A percentile compares a stretch with the other conserved stretches of the same genome.
These are phyloP conservation scores for Peniophora sp. DNA, from an alignment of 1,284 basidiomycete genomes.

Conservation along the genomic window DNA sequence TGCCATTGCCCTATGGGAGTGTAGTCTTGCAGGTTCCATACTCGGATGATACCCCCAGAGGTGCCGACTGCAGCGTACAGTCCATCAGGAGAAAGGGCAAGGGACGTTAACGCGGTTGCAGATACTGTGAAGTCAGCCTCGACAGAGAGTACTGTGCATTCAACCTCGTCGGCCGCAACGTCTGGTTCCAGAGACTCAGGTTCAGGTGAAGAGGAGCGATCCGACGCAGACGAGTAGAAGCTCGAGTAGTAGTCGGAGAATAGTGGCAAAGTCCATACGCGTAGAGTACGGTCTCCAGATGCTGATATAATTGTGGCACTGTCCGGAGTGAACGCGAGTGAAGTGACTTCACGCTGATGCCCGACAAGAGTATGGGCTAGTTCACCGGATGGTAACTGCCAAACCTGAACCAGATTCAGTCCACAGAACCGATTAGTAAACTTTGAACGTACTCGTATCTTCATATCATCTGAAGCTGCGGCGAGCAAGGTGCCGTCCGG, in stretches of 20 bases:
- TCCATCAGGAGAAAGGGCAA: slow-evolving; percentile 63
- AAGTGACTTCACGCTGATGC: slow-evolving; percentile 88
- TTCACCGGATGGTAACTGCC: slow-evolving; percentile 54
- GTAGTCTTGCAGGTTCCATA: slow-evolving; percentile 56
- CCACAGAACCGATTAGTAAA: slow-evolving; percentile 2
- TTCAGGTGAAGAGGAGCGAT: too few species aligned
- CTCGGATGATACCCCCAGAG: slow-evolving; percentile 59
- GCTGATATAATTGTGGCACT: slow-evolving; percentile 83
- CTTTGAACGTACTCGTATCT: slow-evolving; percentile 57
- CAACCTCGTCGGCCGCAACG: not conserved
- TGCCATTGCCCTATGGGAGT: slow-evolving; percentile 1
- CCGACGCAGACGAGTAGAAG: too few species aligned
- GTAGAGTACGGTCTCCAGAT: slow-evolving; percentile 84
- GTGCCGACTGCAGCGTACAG: slow-evolving; percentile 13
- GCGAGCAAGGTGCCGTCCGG: slow-evolving; percentile 77
- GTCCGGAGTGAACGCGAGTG: slow-evolving; percentile 80
- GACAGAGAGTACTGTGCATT: slow-evolving; percentile 40
- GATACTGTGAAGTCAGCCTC: slow-evolving; percentile 45
- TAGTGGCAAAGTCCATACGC: slow-evolving; percentile 73
- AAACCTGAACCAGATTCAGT: slow-evolving; percentile 47
- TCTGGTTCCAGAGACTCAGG: too few species aligned
- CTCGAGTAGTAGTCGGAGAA: slow-evolving; percentile 25
- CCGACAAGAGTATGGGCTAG: slow-evolving; percentile 37
- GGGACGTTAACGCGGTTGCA: slow-evolving; percentile 75
- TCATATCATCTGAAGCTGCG: slow-evolving; percentile 80